Conservation (phyloP, 2,329 filamentous ascomycete genomes). For the Colletotrichum magnum region DNA sequence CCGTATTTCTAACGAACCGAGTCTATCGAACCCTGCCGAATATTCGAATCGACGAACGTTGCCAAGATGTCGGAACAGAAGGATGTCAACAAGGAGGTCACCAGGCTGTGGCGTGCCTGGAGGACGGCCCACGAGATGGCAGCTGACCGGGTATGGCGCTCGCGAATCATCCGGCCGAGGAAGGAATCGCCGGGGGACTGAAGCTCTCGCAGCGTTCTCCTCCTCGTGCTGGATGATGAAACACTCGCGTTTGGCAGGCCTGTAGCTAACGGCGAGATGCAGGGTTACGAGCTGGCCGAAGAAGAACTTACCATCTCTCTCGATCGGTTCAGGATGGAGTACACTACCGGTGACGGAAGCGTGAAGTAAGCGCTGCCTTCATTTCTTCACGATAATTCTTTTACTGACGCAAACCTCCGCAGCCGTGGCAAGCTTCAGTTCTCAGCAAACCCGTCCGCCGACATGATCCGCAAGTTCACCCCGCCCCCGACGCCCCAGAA, state of each 20-base stretch:
- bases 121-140: constrained; percentile 97
- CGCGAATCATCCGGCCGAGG: background rate
- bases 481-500: constrained; percentile 77
- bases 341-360: constrained; percentile 78
- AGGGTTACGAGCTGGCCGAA: constrained; percentile 95
- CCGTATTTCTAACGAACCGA: constrained; percentile 7
- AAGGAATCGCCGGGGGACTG: background rate
- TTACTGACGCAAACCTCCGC: constrained; percentile 35
- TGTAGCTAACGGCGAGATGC: constrained; percentile 44
- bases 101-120: constrained; percentile 93
- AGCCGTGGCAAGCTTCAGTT: constrained; percentile 90
- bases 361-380: constrained; percentile 74
- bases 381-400: background rate
- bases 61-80: constrained; percentile 60
- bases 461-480: constrained; percentile 89
- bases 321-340: constrained; percentile 83
- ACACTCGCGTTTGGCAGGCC: background rate
- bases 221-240: background rate
- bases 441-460: constrained; percentile 85
- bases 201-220: background rate
- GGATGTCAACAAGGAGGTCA: constrained; percentile 66
- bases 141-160: constrained; percentile 80
- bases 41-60: constrained; percentile 2
- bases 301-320: constrained; percentile 90
- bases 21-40: background rate